Conservation (phyloP, 352 stramenopile species). For the Pythium chondricola region DNA sequence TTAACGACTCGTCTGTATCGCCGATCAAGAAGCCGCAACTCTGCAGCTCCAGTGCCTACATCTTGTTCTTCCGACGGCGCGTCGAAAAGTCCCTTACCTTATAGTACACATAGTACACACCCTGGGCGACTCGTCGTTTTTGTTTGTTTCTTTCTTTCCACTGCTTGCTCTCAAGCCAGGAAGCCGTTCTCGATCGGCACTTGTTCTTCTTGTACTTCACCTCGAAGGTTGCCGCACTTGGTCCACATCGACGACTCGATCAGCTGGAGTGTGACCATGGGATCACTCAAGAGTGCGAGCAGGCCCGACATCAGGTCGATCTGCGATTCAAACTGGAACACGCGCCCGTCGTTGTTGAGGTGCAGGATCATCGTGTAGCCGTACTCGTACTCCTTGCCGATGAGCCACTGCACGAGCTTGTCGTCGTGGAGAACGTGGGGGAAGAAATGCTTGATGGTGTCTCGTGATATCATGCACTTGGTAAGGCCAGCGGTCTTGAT, state of each 20-base stretch:
- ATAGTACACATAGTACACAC: slow-evolving; percentile 17
- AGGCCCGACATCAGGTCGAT: slow-evolving; percentile 35
- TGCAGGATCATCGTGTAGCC: slow-evolving; percentile 32
- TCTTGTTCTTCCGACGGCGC: slow-evolving; percentile 70
- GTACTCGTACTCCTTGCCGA: slow-evolving; percentile 38
- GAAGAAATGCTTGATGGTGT: slow-evolving; percentile 40
- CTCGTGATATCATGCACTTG: slow-evolving; percentile 28
- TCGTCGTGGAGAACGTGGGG: slow-evolving; percentile 35
- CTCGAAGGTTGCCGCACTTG: slow-evolving; percentile 25
- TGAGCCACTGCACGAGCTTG: slow-evolving; percentile 34
- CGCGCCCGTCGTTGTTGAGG: slow-evolving; percentile 22
- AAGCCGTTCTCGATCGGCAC: slow-evolving; percentile 32
- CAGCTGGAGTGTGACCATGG: slow-evolving; percentile 24
- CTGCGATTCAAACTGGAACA: slow-evolving; percentile 42
- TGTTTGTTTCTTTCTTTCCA: too few relatives aligned
- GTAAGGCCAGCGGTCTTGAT: slow-evolving; percentile 28
- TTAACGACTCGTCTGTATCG: slow-evolving; percentile 70
- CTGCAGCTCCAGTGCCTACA: slow-evolving; percentile 62
- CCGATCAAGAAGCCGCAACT: slow-evolving; percentile 58
- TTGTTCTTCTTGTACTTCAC: slow-evolving; percentile 28
- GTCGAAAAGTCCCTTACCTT: slow-evolving; percentile 59
- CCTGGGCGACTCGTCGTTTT: too few relatives aligned
- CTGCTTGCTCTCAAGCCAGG: slow-evolving; percentile 13
- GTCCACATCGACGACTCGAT: slow-evolving; percentile 29
- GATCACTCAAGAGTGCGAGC: slow-evolving; percentile 28